A percentile compares a stretch with the other conserved stretches of the same genome.
These are phyloP conservation scores for Macroventuria anomochaeta DNA, from an alignment of 2,329 filamentous ascomycete species.

Conservation along the genomic window DNA sequence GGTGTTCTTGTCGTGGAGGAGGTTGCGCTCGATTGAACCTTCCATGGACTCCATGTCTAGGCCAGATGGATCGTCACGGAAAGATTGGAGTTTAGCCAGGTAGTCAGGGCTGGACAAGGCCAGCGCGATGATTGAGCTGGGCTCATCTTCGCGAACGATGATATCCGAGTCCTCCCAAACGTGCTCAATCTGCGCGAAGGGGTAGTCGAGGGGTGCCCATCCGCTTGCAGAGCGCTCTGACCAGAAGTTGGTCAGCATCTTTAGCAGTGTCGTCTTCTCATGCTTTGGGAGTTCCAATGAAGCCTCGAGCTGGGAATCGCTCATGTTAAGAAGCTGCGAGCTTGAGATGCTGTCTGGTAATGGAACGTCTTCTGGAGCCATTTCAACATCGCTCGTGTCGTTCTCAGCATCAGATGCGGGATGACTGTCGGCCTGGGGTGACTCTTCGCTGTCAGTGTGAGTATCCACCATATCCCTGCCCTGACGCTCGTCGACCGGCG, in stretches of 20 bases:
- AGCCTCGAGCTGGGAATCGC: conserved; percentile 63
- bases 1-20: conserved; percentile 83
- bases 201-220: conserved; percentile 92
- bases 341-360: conserved; percentile 67
- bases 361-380: conserved; percentile 71
- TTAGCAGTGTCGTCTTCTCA: conserved; percentile 91
- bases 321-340: conserved; percentile 57
- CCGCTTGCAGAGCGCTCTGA: conserved; percentile 95
- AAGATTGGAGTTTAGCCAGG: conserved; percentile 74
- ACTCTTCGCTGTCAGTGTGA: conserved; percentile 34
- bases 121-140: conserved; percentile 93
- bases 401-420: conserved; percentile 60
- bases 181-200: conserved; percentile 80
- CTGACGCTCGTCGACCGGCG: conserved; percentile 44
- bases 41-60: conserved; percentile 54
- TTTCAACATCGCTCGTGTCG: conserved; percentile 72
- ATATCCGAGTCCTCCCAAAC: conserved; percentile 97
- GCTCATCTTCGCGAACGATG: conserved; percentile 96
- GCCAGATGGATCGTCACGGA: conserved; percentile 54
- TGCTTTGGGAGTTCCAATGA: conserved; percentile 85
- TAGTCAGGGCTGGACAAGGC: conserved; percentile 90
- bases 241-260: conserved; percentile 97
- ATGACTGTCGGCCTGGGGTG: conserved; percentile 38
- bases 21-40: conserved; percentile 80
- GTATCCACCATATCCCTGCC: conserved; percentile 19